Base-by-base conservation (phyloP, 805 yeast genomes). In the Hanseniaspora valbyensis region DNA sequence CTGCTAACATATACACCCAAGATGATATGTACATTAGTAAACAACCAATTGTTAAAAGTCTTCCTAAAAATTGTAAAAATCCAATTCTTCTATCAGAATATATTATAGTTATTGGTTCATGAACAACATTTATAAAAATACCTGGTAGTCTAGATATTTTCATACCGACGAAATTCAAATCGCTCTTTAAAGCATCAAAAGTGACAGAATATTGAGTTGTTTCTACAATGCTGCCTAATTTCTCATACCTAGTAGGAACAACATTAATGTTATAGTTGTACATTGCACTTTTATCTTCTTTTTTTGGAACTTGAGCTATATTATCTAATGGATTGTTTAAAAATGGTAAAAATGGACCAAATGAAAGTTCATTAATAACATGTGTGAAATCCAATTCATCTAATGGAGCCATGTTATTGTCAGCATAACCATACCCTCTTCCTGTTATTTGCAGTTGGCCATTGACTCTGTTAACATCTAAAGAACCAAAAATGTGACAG, bases 381-480 rank as follows among this genome's bases (percentile, higher is more conserved):
- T 92, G 98, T 0, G 95, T 75, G 61, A 90, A 83, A 60, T 90
- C 84, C 53, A 85, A 66, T 21, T 72, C 66, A 36, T 77, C 77
- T 10, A 73, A 70, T 39, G 66, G 65, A 42, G 75, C 67, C 52
- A 76, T 65, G 19, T 56, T 56, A 18, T 44, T 42, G 54, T 73
- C 80, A 34, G 66, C 56, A 54, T 80, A 80, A 1, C 85, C 89
- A 55, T 68, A 68, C 0, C 94, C 94, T 57, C 76, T 79, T 2
- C 84, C 87, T 1, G 89, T 83, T 42, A 92, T 81, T 58, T 82
- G 89, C 59, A 92, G 76, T 54, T 82, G 87, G 7, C 98, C 98
- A 48, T 72, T 67, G 3, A 92, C 95, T 57, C 84, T 80, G 58
- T 83, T 88, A 2, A 90, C 89, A 0, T 94, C 89, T 44, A 89